phyloP scores from a whole-genome alignment of 768 basidiomycete species.

The Podaxis sp. region DNA sequence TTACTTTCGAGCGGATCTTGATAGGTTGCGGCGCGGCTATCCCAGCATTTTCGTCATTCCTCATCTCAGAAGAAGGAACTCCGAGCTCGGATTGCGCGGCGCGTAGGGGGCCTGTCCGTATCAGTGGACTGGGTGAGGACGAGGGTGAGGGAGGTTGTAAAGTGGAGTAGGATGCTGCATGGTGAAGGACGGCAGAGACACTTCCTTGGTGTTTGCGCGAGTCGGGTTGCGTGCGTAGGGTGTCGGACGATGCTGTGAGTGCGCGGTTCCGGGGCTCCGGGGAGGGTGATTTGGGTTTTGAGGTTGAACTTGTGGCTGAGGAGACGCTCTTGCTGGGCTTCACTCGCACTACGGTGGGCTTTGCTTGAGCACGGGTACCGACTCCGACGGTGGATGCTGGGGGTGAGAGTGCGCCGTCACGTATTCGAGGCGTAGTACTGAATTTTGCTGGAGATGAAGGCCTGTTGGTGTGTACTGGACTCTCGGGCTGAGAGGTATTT shows the following conservation, averaged over 20 bases:
- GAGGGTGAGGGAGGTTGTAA: constrained; percentile 21
- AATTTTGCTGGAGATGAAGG: constrained; percentile 44
- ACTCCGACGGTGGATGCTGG: constrained; percentile 26
- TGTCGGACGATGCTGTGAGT: constrained; percentile 27
- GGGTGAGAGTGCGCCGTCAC: constrained; percentile 34
- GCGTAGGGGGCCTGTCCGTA: constrained; percentile 5
- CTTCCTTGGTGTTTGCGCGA: constrained; percentile 29
- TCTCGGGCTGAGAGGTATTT: constrained; percentile 9
- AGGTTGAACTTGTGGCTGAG: constrained; percentile 28
- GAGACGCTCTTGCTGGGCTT: constrained; percentile 18
- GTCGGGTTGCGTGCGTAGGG: not conserved
- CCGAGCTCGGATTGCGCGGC: constrained; percentile 6
- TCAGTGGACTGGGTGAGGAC: constrained; percentile 22
- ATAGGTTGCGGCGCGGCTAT: constrained; percentile 28
- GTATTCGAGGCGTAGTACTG: constrained; percentile 31
- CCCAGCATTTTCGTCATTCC: constrained; percentile 16
- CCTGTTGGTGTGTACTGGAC: constrained; percentile 27
- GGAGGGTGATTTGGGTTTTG: constrained; percentile 27
- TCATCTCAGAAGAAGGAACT: not conserved
- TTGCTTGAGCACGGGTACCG: constrained; percentile 14
- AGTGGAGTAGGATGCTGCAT: constrained; percentile 37
- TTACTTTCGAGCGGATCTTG: constrained; percentile 64
- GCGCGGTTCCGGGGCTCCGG: constrained; percentile 32
- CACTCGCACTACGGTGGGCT: not conserved
- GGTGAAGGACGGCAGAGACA: constrained; percentile 30